Evolutionary conservation across 768 basidiomycete genomes (phyloP), one percentile per base, ranked within the genome.

Genomic region (Lyophyllum decastes): DNA sequence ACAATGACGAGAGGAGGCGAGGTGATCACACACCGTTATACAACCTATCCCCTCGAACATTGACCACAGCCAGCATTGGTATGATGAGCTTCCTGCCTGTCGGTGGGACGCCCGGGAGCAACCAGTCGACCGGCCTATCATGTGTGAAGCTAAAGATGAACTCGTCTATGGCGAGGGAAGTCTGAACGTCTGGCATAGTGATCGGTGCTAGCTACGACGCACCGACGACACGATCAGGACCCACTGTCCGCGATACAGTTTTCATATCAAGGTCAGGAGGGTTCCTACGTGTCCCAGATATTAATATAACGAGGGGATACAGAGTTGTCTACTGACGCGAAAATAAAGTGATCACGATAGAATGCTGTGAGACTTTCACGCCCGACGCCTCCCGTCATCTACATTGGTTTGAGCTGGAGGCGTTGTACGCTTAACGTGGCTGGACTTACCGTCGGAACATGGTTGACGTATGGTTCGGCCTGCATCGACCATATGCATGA

Each of bases 401-500:
- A 54, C 7, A 25, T 34, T 16, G 14, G 24, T 38, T n/a, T 54
- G 2, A 26, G 17, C 46, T 22, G 10, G 2, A 22, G n/a, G 12
- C 4, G 21, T 52, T 22, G n/a, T n/a, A 14, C 22, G 17, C 30
- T 41, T 33, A 9, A 21, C 16, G 12, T n/a, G 7, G 27, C 48
- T 17, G 34, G 26, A 57, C 73, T 58, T 56, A 79, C 82, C 21
- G 82, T 84, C 30, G 84, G 82, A 45, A 85, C 71, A 65, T 85
- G 82, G 59, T 84, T 84, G 16, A 85, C 84, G 64, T 85, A 85
- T 44, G 83, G 82, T 57, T 85, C 80, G 43, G 78, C 81, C 80
- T 81, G 51, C 30, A 6, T 11, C 24, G 41, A 34, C 21, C 47
- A 11, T 40, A 22, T 33, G 43, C 17, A 35, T 24, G 2, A 17